Conservation (phyloP, 2,329 filamentous ascomycete genomes). For the Xylariaceae sp. region DNA sequence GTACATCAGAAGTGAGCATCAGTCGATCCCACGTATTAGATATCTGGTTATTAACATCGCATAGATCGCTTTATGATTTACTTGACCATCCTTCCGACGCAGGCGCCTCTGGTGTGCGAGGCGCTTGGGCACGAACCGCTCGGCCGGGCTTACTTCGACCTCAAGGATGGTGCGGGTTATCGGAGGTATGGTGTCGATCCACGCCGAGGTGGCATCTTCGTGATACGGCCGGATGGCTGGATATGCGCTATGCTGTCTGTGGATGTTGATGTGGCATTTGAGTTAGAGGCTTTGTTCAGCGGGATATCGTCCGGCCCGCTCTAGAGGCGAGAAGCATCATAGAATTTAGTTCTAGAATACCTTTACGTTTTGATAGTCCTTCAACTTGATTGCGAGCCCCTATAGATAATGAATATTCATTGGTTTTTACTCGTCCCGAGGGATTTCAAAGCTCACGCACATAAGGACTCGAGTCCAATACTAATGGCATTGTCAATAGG, state of each 20-base stretch:
- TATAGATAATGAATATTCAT: no score
- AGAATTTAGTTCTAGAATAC: no score
- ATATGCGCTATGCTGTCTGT: slow-evolving; percentile 16
- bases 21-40: neutral
- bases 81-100: slow-evolving; percentile 23
- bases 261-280: neutral
- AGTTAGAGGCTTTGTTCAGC: slow-evolving; percentile 9
- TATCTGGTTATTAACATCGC: neutral
- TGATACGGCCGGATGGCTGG: slow-evolving; percentile 30
- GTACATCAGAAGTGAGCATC: slow-evolving; percentile 5
- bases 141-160: slow-evolving; percentile 20
- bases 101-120: slow-evolving; percentile 20
- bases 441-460: no score
- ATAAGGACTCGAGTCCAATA: no score
- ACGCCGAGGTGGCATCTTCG: slow-evolving; percentile 19
- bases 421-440: no score
- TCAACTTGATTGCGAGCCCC: no score
- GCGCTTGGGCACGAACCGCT: slow-evolving; percentile 13
- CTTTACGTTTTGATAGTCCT: no score
- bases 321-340: neutral
- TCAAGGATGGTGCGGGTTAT: slow-evolving; percentile 14
- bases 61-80: slow-evolving; percentile 8
- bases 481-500: no score
- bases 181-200: slow-evolving; percentile 21
- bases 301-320: neutral